These are phyloP conservation scores for Cyclaneusma minus DNA, from an alignment of 2,329 filamentous ascomycete species.

Conservation along the genomic window DNA sequence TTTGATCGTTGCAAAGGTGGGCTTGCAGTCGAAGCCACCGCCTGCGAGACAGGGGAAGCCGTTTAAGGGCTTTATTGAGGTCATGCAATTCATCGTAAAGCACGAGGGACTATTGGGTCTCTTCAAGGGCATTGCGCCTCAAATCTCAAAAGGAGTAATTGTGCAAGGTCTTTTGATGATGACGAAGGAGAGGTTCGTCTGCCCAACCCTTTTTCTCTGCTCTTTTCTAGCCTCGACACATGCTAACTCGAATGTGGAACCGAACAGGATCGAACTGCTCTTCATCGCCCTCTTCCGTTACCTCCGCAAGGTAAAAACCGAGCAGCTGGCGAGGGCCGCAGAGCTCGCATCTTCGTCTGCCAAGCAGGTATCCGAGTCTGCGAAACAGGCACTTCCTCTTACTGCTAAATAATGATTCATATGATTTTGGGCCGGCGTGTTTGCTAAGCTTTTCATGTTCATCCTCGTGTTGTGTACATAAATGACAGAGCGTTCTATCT, in stretches of 20 bases:
- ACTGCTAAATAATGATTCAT: too few species aligned
- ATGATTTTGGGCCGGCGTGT: too few species aligned
- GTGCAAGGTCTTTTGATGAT: slow-evolving; percentile 98
- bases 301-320: slow-evolving; percentile 51
- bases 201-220: slow-evolving; percentile 3
- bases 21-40: slow-evolving; percentile 84
- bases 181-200: slow-evolving; percentile 77
- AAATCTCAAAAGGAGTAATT: slow-evolving; percentile 81
- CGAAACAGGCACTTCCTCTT: too few species aligned
- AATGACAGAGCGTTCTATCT: too few species aligned
- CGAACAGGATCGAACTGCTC: slow-evolving; percentile 69
- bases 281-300: slow-evolving; percentile 82
- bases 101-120: slow-evolving; percentile 72
- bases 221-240: too few species aligned
- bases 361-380: too few species aligned
- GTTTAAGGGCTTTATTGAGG: slow-evolving; percentile 85
- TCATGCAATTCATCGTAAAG: slow-evolving; percentile 86
- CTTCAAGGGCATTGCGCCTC: slow-evolving; percentile 93
- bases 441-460: too few species aligned
- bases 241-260: slow-evolving; percentile 3
- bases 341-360: slow-evolving; percentile 46
- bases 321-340: slow-evolving; percentile 53
- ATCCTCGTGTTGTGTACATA: too few species aligned
- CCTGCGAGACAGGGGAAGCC: slow-evolving; percentile 72
- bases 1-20: slow-evolving; percentile 94